Evolutionary conservation across 2,329 filamentous ascomycete species (phyloP), one percentile per base, ranked within the genome.

Genomic region (Huntiella omanensis): DNA sequence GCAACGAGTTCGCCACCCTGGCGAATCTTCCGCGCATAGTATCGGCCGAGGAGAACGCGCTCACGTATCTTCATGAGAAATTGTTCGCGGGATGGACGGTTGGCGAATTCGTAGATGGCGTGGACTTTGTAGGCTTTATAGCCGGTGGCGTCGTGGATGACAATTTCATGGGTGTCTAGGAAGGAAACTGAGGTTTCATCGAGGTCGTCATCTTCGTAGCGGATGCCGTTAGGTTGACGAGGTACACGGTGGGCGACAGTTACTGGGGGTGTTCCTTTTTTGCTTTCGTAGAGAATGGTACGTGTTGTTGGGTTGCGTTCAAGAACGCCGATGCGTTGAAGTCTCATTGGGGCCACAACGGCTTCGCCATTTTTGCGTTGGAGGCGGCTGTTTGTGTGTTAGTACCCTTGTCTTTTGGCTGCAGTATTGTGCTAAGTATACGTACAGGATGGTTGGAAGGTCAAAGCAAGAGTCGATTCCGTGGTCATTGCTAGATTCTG

Each of bases 51-150:
- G 2, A 48, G 36, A 12, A 48, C 36, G 15, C 46, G 46, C 16
- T 48, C 46, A n/a, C 46, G 46, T n/a, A 48, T 45, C 36, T 48
- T 48, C 41, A 45, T 44, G 5, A 48, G 36, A n/a, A 50, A 50
- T 19, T 48, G 41, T 19, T 48, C 45, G 33, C 45, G 33, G n/a
- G 49, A 43, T 32, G 35, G 40, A 4, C 46, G 40, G 33, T 47
- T 45, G 7, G 42, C 39, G 22, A 50, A 50, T 15, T 45, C 39
- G 37, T 50, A 50, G 11, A 48, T 40, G 8, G 49, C 45, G 6
- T 50, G 36, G 19, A 45, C 46, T 13, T 38, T 22, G n/a, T 50
- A 50, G 5, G 42, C 22, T 17, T 45, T 47, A 35, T 50, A 50
- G 6, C 49, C 49, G 3, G 45, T 35, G 5, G 42, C 15, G 10